Evolutionary conservation across 371 early-diverging fungal genomes (phyloP), one percentile per base, ranked within the genome.

Genomic region (Dentiscutata heterogama): DNA sequence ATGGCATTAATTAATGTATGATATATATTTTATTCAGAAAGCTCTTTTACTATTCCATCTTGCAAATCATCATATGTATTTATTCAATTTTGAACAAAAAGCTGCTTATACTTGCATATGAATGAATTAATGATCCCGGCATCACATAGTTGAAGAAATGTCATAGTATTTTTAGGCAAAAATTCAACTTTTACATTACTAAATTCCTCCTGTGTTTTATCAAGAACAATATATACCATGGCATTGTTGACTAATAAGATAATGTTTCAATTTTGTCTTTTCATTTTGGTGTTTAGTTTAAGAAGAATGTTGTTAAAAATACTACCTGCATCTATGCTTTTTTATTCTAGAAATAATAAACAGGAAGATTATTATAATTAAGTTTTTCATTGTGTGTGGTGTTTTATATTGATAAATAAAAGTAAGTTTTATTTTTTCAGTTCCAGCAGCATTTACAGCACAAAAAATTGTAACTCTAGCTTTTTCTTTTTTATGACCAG

Each of bases 401-500:
- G 20, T 58, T 5, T 13, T 31, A 22, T 29, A 35, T 31, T 25
- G 16, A 10, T 75, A 16, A 58, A 75, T 75, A 75, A 75, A 75
- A 20, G 18, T 58, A 4, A 29, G 76, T 1, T 54, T 56, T 29
- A 56, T 25, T 60, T 56, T 75, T 35, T 75, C 76, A 16, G 11
- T 71, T 46, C 46, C 71, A 50, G 25, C 46, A 11, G 39, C 70
- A 70, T 39, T 39, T 39, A 39, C 39, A 39, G 70, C 70, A 70
- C 70, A 70, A 70, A 70, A 50, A n/a, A 70, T 70, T 42, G 70
- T 22, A 46, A 70, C 70, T 31, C 56, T 7, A 29, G 56, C 10
- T 35, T 75, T 75, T 56, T 56, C 60, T 31, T 75, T 75, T 75
- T 75, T 56, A 39, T 75, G 56, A 56, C 75, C 75, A 16, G 75